A percentile compares a stretch with the other conserved stretches of the same genome.
phyloP scores from a whole-genome alignment of 2,329 filamentous ascomycete species.

The Hirsutella rhossiliensis region DNA sequence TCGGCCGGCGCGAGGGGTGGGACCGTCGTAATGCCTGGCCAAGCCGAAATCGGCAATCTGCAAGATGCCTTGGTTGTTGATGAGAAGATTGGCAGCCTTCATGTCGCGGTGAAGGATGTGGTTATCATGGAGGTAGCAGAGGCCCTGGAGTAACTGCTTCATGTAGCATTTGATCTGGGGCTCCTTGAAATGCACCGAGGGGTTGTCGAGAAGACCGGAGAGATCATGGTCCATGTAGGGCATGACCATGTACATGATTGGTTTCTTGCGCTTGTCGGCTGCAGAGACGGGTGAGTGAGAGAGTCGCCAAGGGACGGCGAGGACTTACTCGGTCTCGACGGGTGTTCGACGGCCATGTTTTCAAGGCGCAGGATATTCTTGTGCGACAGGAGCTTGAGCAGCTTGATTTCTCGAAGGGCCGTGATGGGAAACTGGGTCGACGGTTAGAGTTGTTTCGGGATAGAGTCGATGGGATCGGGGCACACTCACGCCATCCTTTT shows the following conservation, averaged over 20 bases:
- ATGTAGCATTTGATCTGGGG: conserved; percentile 97
- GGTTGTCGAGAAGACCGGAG: conserved; percentile 93
- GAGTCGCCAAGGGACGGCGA: background rate
- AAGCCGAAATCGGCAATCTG: conserved; percentile 97
- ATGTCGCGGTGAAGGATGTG: conserved; percentile 93
- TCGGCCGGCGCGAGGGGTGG: conserved; percentile 60
- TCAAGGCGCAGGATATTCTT: conserved; percentile 76
- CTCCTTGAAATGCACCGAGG: conserved; percentile 73
- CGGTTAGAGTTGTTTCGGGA: background rate
- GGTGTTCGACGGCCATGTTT: conserved; percentile 90
- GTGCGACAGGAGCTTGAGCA: conserved; percentile 90
- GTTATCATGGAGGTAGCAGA: conserved; percentile 81
- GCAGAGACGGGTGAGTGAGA: background rate
- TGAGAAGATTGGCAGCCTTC: conserved; percentile 96
- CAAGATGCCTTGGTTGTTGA: conserved; percentile 84
- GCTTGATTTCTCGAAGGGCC: conserved; percentile 91
- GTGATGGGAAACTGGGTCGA: conserved; percentile 80
- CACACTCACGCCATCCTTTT: conserved; percentile 75
- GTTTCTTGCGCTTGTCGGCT: conserved; percentile 68
- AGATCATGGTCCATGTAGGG: conserved; percentile 99
- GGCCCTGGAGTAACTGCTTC: conserved; percentile 79
- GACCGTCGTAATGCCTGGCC: conserved; percentile 83
- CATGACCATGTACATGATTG: conserved; percentile 96
- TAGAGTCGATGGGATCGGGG: background rate
- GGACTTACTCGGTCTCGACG: conserved; percentile 43